Base-by-base conservation (phyloP, 2,329 filamentous ascomycete genomes). In the Herpotrichia juniperi region DNA sequence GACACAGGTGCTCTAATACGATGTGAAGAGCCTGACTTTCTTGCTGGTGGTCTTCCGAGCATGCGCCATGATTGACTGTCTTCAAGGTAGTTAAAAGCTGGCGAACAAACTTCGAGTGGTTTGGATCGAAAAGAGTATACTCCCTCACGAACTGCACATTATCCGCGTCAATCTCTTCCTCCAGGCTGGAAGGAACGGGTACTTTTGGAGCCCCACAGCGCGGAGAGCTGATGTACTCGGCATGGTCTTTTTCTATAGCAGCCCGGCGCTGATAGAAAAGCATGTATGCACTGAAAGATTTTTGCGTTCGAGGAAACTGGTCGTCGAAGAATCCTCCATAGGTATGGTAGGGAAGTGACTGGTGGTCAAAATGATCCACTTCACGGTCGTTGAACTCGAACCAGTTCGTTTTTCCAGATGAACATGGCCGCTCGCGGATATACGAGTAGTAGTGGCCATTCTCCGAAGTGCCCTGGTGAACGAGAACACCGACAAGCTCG, bases 391-490 rank as follows among this genome's bases (percentile, higher is more conserved):
- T 97, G 74, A 97, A 97, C 67, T 96, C 91, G 9, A 96, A 82
- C 94, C 94, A 99, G 4, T 78, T 78, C 46, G 73, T 74, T 10
- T 77, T 76, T 4, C 71, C 70, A 28, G 76, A 71, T 17, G 81
- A 74, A 14, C 76, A 79, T 17, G 90, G 86, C 16, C 92, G 84
- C 71, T 96, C 89, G 47, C 91, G 89, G 57, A 96, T 91, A 70
- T 92, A 97, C 0, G 93, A 97, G 75, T 97, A 97, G 75, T 99
- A 99, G 72, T 99, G 94, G 0, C 94, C 94, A 24, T 91, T 93
- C 68, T 97, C 91, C 11, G 93, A 92, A 2, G 90, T 96, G 14
- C 94, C 94, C 12, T 90, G 89, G 70, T 99, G 94, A 1, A 99
- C 91, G 16, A 99, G 85, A 40, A 99, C 86, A 2, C 94, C 94